Base-by-base conservation (phyloP, 2,329 filamentous ascomycete genomes). In the Diaporthe batatas region DNA sequence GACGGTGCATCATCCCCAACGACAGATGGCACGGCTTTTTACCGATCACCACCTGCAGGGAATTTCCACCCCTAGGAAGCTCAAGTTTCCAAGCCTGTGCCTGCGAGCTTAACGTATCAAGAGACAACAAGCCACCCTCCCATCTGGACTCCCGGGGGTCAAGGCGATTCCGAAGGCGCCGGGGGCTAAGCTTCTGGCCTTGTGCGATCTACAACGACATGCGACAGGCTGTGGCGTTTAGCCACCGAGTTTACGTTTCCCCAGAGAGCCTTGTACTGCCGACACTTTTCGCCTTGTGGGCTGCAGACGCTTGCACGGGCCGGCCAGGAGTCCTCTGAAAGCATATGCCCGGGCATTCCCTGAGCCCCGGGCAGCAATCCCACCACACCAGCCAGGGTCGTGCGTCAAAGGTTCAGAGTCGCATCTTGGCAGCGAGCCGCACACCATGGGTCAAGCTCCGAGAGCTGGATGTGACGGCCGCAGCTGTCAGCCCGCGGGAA, bases 391-490 rank as follows among this genome's bases (percentile, higher is more conserved):
- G 44, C 25, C 47, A 23, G 25, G 47, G 47, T 36, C 62, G 62
- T 67, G 62, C 62, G 62, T 23, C n/a, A 39, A 67, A 53, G 47
- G 62, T 23, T 53, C 44, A 67, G 62, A 21, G 62, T 67, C 62
- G 32, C 62, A 53, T 67, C 62, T 36, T 65, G 44, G 62, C 62
- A 36, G 44, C n/a, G 44, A 65, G 62, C 62, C 62, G 62, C 62
- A 65, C 11, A 23, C 44, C 44, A 65, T 65, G 62, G 62, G 36
- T 65, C 62, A 65, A 67, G 62, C 62, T 67, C 47, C 32, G n/a
- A 53, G 62, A 67, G 62, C 62, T 67, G 62, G 62, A 53, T 53
- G 62, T 39, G 62, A 39, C 62, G 47, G 62, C 62, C 62, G 62
- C 62, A 67, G 62, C 62, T 67, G 47, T 67, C 62, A 67, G 62